These are phyloP conservation scores for Sechiopsis laciniata DNA, from an alignment of 306 rosid species.

Conservation along the genomic window DNA sequence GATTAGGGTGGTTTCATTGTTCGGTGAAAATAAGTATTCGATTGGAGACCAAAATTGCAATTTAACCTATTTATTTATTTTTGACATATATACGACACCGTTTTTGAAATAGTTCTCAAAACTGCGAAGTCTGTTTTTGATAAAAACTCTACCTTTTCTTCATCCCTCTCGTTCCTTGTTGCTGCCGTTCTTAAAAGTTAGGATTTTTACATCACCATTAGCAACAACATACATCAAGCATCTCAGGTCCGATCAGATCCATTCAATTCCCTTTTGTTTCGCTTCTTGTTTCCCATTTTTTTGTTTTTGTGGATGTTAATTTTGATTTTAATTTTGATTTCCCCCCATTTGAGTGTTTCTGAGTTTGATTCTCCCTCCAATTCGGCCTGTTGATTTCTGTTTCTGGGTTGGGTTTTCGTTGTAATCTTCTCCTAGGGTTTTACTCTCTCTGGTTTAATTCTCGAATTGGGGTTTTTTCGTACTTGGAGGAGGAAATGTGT, in stretches of 20 bases:
- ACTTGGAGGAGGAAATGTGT: slow-evolving; percentile 37
- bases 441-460: not conserved
- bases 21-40: too few species aligned
- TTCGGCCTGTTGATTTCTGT: not conserved
- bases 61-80: too few species aligned
- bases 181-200: too few species aligned
- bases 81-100: not conserved
- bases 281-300: not conserved
- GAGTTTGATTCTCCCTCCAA: not conserved
- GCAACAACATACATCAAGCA: too few species aligned
- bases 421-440: slow-evolving; percentile 15
- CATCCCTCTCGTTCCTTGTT: too few species aligned
- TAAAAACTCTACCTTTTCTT: not conserved
- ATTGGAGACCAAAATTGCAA: too few species aligned
- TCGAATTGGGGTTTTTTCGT: not conserved
- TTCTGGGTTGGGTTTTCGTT: not conserved
- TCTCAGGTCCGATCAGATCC: too few species aligned
- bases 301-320: not conserved
- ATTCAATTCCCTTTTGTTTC: not conserved
- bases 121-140: slow-evolving; percentile 8
- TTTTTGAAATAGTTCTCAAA: not conserved
- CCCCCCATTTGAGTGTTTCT: not conserved
- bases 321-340: not conserved
- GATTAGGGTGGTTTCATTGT: too few species aligned
- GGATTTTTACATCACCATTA: too few species aligned